Conservation (phyloP, 2,329 filamentous ascomycete species). For the Hymenoscyphus salicellus region DNA sequence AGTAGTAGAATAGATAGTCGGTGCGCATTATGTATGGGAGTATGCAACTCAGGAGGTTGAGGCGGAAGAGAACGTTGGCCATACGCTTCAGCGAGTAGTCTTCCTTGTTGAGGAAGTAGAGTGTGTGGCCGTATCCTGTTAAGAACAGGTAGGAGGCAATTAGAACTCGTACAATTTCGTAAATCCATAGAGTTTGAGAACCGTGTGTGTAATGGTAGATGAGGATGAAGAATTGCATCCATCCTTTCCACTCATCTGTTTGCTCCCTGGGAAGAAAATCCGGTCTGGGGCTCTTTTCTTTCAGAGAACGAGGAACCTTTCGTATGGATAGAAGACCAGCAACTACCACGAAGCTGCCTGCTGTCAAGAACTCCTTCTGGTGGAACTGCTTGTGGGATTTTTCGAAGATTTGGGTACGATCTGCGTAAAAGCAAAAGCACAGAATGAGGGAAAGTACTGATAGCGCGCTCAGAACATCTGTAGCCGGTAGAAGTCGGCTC, state of each 20-base stretch:
- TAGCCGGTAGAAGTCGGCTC: constrained; percentile 21
- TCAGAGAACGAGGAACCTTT: constrained; percentile 12
- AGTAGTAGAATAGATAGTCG: constrained; percentile 56
- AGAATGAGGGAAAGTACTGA: constrained; percentile 25
- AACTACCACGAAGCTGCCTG: constrained; percentile 30
- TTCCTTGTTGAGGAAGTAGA: constrained; percentile 53
- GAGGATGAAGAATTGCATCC: constrained; percentile 57
- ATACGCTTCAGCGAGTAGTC: constrained; percentile 56
- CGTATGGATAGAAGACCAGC: constrained; percentile 36
- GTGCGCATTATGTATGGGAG: constrained; percentile 56
- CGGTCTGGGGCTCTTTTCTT: constrained; percentile 26
- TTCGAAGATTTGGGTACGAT: constrained; percentile 52
- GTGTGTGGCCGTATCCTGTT: constrained; percentile 59
- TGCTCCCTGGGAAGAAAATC: constrained; percentile 53
- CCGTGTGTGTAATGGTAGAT: constrained; percentile 58
- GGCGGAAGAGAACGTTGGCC: constrained; percentile 51
- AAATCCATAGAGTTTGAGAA: constrained; percentile 49
- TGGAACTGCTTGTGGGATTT: constrained; percentile 50
- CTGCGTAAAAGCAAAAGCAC: constrained; percentile 51
- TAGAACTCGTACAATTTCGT: constrained; percentile 53
- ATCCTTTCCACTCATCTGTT: constrained; percentile 64
- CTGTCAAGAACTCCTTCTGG: constrained; percentile 35
- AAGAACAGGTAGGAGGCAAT: constrained; percentile 61
- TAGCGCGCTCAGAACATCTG: constrained; percentile 24
- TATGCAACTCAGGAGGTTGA: constrained; percentile 54